Evolutionary conservation across 768 basidiomycete genomes (phyloP), one percentile per base, ranked within the genome.

Genomic region (Gloeopeniophorella convolvens): DNA sequence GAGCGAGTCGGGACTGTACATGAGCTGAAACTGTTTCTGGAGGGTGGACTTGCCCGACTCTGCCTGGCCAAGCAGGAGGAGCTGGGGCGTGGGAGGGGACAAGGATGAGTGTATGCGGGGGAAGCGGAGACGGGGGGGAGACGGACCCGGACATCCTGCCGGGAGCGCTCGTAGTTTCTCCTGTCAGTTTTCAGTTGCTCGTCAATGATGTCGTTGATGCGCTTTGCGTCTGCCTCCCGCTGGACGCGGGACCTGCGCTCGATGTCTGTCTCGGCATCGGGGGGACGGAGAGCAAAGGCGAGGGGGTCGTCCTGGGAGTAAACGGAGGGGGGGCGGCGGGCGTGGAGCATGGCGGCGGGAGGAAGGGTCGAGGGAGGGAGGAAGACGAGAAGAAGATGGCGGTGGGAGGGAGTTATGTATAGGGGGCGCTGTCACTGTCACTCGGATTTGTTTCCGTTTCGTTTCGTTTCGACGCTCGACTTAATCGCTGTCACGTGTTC

Each of bases 31-130:
- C 61, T 85, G 85, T 62, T 85, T 85, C 66, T 84, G 83, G 40
- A 87, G 73, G 3, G 83, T 85, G 27, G 82, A 82, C 62, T 87
- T 86, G 58, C 83, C 84, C 40, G 82, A 85, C 70, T 87, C 85
- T 32, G 85, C 84, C 60, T 87, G 85, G 32, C 85, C 85, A 33
- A 87, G 74, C 48, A 89, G 73, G n/a, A 88, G 67, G 35, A 87
- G 67, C 83, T 88, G 59, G 42, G 30, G 33, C n/a, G n/a, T n/a
- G 15, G 28, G 50, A 32, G 30, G 24, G 18, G 16, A 46, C 30
- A 45, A 33, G 37, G 26, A 57, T 66, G 66, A 70, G 52, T 39
- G 55, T 48, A 40, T 21, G 23, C 32, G 27, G 15, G 13, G 6
- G 21, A 24, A 28, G 31, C 16, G n/a, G 20, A 27, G 4, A 21